Conservation (phyloP, 2,329 filamentous ascomycete genomes). For the Colletotrichum magnum region DNA sequence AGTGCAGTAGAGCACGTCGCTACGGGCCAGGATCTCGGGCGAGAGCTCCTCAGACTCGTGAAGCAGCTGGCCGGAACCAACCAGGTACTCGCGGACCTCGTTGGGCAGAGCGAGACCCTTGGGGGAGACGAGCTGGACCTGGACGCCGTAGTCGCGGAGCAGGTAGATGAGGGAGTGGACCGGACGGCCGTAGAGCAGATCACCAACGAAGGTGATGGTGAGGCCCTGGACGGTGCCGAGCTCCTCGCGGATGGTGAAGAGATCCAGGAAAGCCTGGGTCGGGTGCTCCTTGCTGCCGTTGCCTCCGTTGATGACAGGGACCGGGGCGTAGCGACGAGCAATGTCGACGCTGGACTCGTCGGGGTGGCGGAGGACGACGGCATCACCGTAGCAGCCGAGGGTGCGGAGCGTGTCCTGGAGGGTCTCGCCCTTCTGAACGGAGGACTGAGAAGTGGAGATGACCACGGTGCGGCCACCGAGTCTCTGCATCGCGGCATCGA, state of each 20-base stretch:
- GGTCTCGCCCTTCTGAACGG: constrained; percentile 93
- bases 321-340: constrained; percentile 87
- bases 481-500: constrained; percentile 98
- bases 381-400: constrained; percentile 93
- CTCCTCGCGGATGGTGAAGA: constrained; percentile 99
- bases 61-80: constrained; percentile 81
- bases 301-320: constrained; percentile 96
- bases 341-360: constrained; percentile 84
- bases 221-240: constrained; percentile 94
- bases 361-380: constrained; percentile 95
- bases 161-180: constrained; percentile 97
- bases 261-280: constrained; percentile 96
- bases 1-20: constrained; percentile 97
- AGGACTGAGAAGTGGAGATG: constrained; percentile 87
- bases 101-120: constrained; percentile 82
- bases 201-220: constrained; percentile 95
- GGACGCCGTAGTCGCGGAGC: constrained; percentile 94
- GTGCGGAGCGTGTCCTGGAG: constrained; percentile 95
- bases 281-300: constrained; percentile 97
- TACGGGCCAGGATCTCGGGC: constrained; percentile 86
- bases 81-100: constrained; percentile 80
- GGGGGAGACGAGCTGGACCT: constrained; percentile 91
- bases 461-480: constrained; percentile 89
- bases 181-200: constrained; percentile 92
- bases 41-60: constrained; percentile 84